Base-by-base conservation (phyloP, 1,284 basidiomycete species). In the Leccinum holopus region DNA sequence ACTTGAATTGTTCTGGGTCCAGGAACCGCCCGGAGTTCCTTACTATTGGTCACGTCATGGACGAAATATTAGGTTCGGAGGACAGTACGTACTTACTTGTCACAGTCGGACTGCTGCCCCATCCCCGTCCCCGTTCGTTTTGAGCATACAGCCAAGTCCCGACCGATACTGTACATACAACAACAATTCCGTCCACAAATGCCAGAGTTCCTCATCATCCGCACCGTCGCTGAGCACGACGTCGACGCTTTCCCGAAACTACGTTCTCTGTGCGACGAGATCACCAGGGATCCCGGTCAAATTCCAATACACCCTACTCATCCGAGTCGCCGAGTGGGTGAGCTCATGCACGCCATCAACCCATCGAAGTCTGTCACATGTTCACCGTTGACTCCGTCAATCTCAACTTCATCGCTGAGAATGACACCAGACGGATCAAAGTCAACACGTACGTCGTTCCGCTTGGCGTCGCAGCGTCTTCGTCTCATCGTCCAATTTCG, bases 321-420 rank as follows among this genome's bases (percentile, higher is more conserved):
- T 30, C 30, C 30, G 30, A 30, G 79, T 88, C 30, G 84, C 88
- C 1, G 88, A 92, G 0, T 94, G 90, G 90, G 85, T 65, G 87
- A 91, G 69, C 78, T 92, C 1, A 68, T 89, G 9, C 80, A 28
- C 28, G 28, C 28, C 28, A 28, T 28, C 28, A 28, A 3, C 86
- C 87, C 1, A 77, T 91, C 11, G 82, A 84, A 0, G 77, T 94
- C 30, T 86, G 86, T 72, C 68, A 70, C 83, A 82, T 63, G 78
- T 81, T 33, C 86, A 12, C 18, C 18, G n/a, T 25, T 9, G 47
- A 16, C 49, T 21, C 61, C 9, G 81, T 85, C n/a, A 92, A 91
- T 67, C 86, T 94, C 0, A 92, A 95, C 70, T 81, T 94, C 5
- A 86, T 94, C 30, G 87, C 89, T 2, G 84, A 91, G 49, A 83